Base-by-base conservation (phyloP, 2,329 filamentous ascomycete species). In the Xenosphaeropsis pyriputrescens region DNA sequence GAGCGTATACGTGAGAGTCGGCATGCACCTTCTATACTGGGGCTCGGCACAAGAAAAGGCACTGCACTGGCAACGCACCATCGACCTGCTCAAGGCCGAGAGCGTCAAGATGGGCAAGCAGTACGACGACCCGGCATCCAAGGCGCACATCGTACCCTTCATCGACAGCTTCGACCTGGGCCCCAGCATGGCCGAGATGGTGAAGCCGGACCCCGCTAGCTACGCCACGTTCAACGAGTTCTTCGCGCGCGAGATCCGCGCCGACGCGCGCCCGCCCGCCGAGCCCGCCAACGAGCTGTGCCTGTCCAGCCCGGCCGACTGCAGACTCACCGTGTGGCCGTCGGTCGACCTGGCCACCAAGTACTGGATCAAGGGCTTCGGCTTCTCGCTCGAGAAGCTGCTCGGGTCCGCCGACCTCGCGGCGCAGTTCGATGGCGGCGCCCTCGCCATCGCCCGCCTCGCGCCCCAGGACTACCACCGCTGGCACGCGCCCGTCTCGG, bases 261-360 rank as follows among this genome's bases (percentile, higher is more conserved):
- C 49, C 6, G 47, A 47, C 15, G 58, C 59, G 1, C 44, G 60
- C 9, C 60, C 60, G 2, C 47, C 59, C 12, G 55, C 48, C 6
- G 55, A 60, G 32, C 52, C 57, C 4, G 49, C 48, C 5, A 54
- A 59, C 26, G 35, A 36, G 13, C 15, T 35, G 6, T 14, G 14
- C 14, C 13, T 19, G 2, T 35, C 33, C 6, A 35, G 33, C 12
- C 88, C 88, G 0, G 88, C 89, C 14, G 89, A 96, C 57, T 95
- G 86, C 58, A 80, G 89, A 19, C 78, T 75, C 15, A 86, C 95
- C 2, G 85, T 94, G 29, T 96, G 93, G 64, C 89, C 95, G 58
- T 74, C 72, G 12, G 71, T 95, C 40, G 78, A 83, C 39, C 68
- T 79, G 30, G 89, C 89, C 2, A 91, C 85, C 35, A 75, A 75